Conservation (phyloP, 2,329 filamentous ascomycete species). For the Trichoderma arundinaceum region DNA sequence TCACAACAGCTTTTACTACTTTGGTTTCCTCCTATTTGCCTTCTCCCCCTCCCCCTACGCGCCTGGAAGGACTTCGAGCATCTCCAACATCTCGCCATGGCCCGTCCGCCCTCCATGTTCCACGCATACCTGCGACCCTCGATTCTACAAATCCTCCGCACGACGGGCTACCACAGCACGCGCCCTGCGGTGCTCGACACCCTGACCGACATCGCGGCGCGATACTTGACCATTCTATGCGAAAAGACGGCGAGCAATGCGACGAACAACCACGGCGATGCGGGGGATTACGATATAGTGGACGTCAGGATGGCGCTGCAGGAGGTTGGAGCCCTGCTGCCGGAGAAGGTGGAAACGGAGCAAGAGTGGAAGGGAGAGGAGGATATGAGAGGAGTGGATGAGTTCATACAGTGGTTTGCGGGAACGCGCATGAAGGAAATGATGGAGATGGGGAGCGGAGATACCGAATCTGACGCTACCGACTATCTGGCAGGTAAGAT, state of each 20-base stretch:
- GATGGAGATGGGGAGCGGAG: conserved; percentile 76
- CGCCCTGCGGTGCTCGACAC: conserved; percentile 83
- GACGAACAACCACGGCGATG: conserved; percentile 67
- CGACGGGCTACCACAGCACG: conserved; percentile 85
- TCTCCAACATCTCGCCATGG: conserved; percentile 44
- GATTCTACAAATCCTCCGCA: conserved; percentile 88
- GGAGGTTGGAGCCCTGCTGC: conserved; percentile 76
- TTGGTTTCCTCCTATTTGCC: not conserved
- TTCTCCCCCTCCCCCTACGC: not conserved
- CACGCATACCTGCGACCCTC: conserved; percentile 84
- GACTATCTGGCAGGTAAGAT: conserved; percentile 71
- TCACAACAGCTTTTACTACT: conserved; percentile 28
- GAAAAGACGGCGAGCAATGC: conserved; percentile 74
- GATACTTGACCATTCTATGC: conserved; percentile 79
- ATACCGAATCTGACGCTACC: conserved; percentile 66
- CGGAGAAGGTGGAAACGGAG: conserved; percentile 69
- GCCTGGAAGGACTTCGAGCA: not conserved
- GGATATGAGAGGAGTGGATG: conserved; percentile 77
- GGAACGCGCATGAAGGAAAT: conserved; percentile 80
- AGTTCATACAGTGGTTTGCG: conserved; percentile 79
- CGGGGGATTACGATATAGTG: conserved; percentile 58
- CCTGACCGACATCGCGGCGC: conserved; percentile 82
- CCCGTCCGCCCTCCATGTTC: conserved; percentile 56
- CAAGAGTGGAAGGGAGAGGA: conserved; percentile 74
- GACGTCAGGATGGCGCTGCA: conserved; percentile 87